Evolutionary conservation across 805 yeast genomes (phyloP), one percentile per base, ranked within the genome.

Genomic region (Metschnikowia hibisci): DNA sequence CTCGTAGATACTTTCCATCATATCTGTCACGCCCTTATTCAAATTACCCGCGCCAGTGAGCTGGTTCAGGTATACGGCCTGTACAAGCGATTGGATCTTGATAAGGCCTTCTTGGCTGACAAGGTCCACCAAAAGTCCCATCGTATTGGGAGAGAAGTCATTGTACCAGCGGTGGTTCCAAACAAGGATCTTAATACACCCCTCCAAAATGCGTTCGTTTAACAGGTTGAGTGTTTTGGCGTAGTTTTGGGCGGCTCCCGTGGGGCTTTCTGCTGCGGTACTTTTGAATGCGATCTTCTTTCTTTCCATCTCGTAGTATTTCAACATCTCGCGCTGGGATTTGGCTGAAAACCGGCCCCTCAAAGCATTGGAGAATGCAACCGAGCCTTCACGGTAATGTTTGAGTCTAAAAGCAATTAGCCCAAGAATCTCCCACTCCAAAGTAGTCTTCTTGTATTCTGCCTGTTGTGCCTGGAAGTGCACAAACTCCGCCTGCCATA

Each of bases 131-230:
- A 89, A 64, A 0, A 80, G 67, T n/a, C 66, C 60, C n/a, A 81
- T 58, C 37, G 88, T 68, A 37, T 70, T 69, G 15, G 95, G 86
- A 7, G 95, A 82, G 58, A 89, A 91, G 52, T 91, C 96, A 50
- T 82, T 78, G 66, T 91, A 95, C 99, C 99, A 93, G 58, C 99
- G 79, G 63, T 90, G 97, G 59, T 88, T 85, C 97, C 98, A 95
- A n/a, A 93, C 95, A n/a, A 84, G 68, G 41, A 93, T 68, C 55
- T 84, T 85, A 28, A 90, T 87, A 44, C 81, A 65, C 16, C 83
- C 67, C 44, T 84, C 88, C 46, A 90, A 69, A 10, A 87, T 78
- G 49, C 74, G 71, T 39, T 73, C 76, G 56, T 81, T 80, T 40
- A 77, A 59, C 41, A 64, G 69, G 39, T 61, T 64, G 20, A 73